phyloP scores from a whole-genome alignment of 2,329 filamentous ascomycete genomes.

The Penicillium sp. region DNA sequence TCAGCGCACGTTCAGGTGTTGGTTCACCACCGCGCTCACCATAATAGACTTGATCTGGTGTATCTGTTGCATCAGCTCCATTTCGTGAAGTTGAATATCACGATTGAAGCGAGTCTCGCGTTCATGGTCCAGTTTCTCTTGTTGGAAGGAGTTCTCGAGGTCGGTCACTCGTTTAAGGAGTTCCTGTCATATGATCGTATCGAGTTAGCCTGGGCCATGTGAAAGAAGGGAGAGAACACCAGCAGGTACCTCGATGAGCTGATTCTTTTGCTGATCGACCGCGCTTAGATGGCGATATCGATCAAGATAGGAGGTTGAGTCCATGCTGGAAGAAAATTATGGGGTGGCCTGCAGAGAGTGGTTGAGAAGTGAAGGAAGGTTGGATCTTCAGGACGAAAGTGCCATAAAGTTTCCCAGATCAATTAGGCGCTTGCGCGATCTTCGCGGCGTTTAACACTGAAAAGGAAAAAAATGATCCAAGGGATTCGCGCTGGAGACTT shows the following conservation, averaged over 20 bases:
- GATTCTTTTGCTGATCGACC: slow-evolving; percentile 52
- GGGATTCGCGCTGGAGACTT: slow-evolving; percentile 1
- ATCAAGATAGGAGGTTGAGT: slow-evolving; percentile 41
- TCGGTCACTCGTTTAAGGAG: slow-evolving; percentile 49
- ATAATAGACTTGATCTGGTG: slow-evolving; percentile 50
- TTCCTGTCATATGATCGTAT: slow-evolving; percentile 40
- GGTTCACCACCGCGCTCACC: slow-evolving; percentile 35
- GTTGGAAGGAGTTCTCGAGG: slow-evolving; percentile 49
- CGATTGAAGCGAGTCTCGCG: slow-evolving; percentile 53
- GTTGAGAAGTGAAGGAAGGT: slow-evolving; percentile 6
- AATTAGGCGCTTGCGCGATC: slow-evolving; percentile 23
- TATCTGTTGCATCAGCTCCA: slow-evolving; percentile 53
- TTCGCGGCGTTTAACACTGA: slow-evolving; percentile 16
- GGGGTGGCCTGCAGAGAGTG: neutral
- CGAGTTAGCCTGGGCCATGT: slow-evolving; percentile 19
- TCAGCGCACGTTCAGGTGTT: slow-evolving; percentile 13
- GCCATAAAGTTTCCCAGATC: neutral
- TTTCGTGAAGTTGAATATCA: slow-evolving; percentile 52
- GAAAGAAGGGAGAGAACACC: slow-evolving; percentile 12
- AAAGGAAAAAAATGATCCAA: slow-evolving; percentile 15
- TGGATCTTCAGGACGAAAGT: slow-evolving; percentile 4
- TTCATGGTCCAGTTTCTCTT: slow-evolving; percentile 52
- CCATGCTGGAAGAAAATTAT: slow-evolving; percentile 28
- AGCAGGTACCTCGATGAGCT: slow-evolving; percentile 50
- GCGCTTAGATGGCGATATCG: slow-evolving; percentile 50